Evolutionary conservation across 2,329 filamentous ascomycete genomes (phyloP).

Genomic region (Phyllosticta citriasiana): DNA sequence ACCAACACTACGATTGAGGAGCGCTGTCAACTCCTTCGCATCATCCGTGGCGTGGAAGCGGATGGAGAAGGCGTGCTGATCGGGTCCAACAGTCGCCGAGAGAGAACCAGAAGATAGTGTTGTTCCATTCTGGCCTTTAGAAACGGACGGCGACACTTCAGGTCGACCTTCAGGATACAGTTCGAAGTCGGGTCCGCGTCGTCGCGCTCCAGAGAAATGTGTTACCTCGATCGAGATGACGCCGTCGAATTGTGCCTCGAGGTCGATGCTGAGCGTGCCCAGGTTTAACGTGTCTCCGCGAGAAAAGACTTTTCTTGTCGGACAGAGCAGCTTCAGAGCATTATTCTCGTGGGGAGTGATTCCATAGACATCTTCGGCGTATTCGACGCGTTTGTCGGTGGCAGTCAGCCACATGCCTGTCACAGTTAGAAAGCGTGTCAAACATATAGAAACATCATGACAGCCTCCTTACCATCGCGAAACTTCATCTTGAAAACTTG

Average conservation of each 20-base stretch:
- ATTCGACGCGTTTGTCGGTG: slow-evolving; percentile 51
- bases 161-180: slow-evolving; percentile 46
- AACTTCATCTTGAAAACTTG: slow-evolving; percentile 44
- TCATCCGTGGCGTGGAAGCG: slow-evolving; percentile 43
- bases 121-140: slow-evolving; percentile 35
- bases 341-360: slow-evolving; percentile 36
- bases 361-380: slow-evolving; percentile 55
- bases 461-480: slow-evolving; percentile 40
- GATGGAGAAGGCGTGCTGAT: slow-evolving; percentile 45
- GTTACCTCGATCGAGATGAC: slow-evolving; percentile 51
- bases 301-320: slow-evolving; percentile 44
- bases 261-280: slow-evolving; percentile 45
- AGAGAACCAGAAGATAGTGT: slow-evolving; percentile 43
- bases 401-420: slow-evolving; percentile 55
- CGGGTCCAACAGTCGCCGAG: slow-evolving; percentile 41
- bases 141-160: slow-evolving; percentile 23
- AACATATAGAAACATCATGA: not conserved
- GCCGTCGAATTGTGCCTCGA: slow-evolving; percentile 48
- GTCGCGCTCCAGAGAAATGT: slow-evolving; percentile 46
- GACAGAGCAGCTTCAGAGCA: slow-evolving; percentile 46
- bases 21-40: slow-evolving; percentile 43
- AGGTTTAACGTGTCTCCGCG: slow-evolving; percentile 49
- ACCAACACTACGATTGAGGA: slow-evolving; percentile 47
- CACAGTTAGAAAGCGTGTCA: not conserved
- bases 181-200: slow-evolving; percentile 47